Conservation (phyloP, 257 asterid species). For the Hygrophila difformis region DNA sequence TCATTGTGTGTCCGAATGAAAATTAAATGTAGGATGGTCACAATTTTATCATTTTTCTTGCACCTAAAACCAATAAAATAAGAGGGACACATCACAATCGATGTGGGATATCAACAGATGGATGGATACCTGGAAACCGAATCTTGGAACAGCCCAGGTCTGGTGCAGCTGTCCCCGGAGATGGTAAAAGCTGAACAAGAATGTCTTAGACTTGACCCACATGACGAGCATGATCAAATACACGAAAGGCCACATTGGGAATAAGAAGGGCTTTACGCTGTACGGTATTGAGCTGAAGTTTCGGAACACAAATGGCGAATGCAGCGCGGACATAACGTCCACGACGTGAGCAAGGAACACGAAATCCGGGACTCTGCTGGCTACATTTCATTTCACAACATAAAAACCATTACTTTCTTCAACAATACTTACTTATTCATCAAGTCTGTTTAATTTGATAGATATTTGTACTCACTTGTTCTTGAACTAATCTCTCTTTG, state of each 20-base stretch:
- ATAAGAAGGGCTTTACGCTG: conserved; percentile 46
- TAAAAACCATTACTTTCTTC: background rate
- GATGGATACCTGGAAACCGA: conserved; percentile 71
- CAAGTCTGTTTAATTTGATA: background rate
- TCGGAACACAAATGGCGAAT: conserved; percentile 60
- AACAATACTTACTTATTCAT: background rate
- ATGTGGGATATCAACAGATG: background rate
- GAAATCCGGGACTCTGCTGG: conserved; percentile 70
- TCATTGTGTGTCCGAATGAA: too few relatives aligned
- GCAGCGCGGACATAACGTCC: conserved; percentile 71
- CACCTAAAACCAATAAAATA: too few relatives aligned
- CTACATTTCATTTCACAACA: conserved; percentile 27
- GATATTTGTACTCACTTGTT: conserved; percentile 41
- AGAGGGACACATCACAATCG: too few relatives aligned
- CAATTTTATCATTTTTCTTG: too few relatives aligned
- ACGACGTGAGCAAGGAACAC: conserved; percentile 89
- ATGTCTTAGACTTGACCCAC: conserved; percentile 85
- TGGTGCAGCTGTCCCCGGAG: conserved; percentile 73
- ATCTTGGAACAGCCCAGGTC: conserved; percentile 85
- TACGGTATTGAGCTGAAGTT: conserved; percentile 80
- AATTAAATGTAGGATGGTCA: too few relatives aligned
- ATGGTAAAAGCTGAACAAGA: conserved; percentile 57
- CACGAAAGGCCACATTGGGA: conserved; percentile 68
- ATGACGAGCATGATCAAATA: conserved; percentile 50
- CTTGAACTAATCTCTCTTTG: conserved; percentile 52